phyloP scores from a whole-genome alignment of 2,329 filamentous ascomycete genomes.

The Colletotrichum euphorbiae region DNA sequence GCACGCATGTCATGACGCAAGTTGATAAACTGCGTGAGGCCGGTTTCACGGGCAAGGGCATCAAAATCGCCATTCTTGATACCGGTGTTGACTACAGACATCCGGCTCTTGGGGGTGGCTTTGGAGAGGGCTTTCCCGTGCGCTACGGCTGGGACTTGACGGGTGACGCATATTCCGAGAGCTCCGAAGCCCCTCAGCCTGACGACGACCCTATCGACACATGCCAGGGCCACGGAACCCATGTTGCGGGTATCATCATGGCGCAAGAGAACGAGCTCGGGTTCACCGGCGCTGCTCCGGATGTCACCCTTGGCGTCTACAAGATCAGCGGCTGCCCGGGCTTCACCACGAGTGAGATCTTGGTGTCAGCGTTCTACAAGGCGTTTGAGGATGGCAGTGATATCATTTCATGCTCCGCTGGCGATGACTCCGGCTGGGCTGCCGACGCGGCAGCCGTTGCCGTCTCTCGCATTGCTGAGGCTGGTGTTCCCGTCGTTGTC shows the following conservation, averaged over 20 bases:
- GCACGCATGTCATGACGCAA: slow-evolving; percentile 49
- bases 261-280: slow-evolving; percentile 53
- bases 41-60: slow-evolving; percentile 58
- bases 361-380: slow-evolving; percentile 55
- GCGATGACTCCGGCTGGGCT: slow-evolving; percentile 45
- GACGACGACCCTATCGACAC: slow-evolving; percentile 55
- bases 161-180: slow-evolving; percentile 51
- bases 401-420: slow-evolving; percentile 49
- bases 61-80: slow-evolving; percentile 57
- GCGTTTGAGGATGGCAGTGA: slow-evolving; percentile 55
- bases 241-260: slow-evolving; percentile 59
- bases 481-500: slow-evolving; percentile 45
- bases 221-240: slow-evolving; percentile 57
- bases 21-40: slow-evolving; percentile 55
- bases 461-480: slow-evolving; percentile 45
- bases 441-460: slow-evolving; percentile 44
- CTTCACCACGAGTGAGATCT: slow-evolving; percentile 51
- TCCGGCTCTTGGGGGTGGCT: slow-evolving; percentile 64
- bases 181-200: slow-evolving; percentile 47
- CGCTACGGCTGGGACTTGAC: slow-evolving; percentile 60
- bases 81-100: slow-evolving; percentile 60
- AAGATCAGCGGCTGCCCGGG: slow-evolving; percentile 52
- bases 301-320: slow-evolving; percentile 55
- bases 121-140: slow-evolving; percentile 61
- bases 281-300: slow-evolving; percentile 56